These are phyloP conservation scores for Erythrophleum ivorense DNA, from an alignment of 331 rosid genomes.

Conservation along the genomic window DNA sequence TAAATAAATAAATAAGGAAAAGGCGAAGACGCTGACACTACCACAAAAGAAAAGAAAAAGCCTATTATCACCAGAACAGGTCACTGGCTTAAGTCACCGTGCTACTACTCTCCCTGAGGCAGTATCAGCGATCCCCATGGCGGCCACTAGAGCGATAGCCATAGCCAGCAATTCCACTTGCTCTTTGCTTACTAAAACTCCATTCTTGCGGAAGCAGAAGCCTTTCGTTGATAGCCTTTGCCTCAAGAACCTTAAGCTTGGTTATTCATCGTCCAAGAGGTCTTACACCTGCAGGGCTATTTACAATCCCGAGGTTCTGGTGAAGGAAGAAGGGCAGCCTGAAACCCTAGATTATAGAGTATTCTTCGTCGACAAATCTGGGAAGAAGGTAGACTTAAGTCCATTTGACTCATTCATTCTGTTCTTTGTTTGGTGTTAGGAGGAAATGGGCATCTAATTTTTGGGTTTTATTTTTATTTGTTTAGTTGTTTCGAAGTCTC, in stretches of 20 bases:
- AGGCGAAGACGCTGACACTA: not conserved
- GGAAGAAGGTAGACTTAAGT: slow-evolving; percentile 65
- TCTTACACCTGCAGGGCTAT: slow-evolving; percentile 77
- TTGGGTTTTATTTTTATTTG: not conserved
- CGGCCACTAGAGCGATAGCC: slow-evolving; percentile 84
- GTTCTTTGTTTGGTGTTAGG: not conserved
- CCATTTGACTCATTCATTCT: not conserved
- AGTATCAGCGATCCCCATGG: slow-evolving; percentile 55
- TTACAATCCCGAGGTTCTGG: slow-evolving; percentile 73
- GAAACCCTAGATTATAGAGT: slow-evolving; percentile 88
- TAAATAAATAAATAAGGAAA: not conserved
- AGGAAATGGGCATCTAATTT: not conserved
- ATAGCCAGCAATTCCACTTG: slow-evolving; percentile 59
- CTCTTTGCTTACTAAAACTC: slow-evolving; percentile 53
- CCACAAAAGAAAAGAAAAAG: not conserved
- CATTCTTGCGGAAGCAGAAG: slow-evolving; percentile 42
- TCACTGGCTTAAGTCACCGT: not conserved
- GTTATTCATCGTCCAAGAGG: slow-evolving; percentile 46
- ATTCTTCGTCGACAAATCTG: slow-evolving; percentile 75
- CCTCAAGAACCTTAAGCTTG: slow-evolving; percentile 48
- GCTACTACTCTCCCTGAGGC: not conserved
- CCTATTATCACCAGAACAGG: slow-evolving; percentile 30
- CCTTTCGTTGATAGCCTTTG: slow-evolving; percentile 37
- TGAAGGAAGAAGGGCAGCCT: slow-evolving; percentile 84
- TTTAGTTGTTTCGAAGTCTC: not conserved